Percentiles rank a stretch among this genome's conserved stretches.
These are phyloP conservation scores for Coffea humblotiana DNA, from an alignment of 305 asterid genomes.

Conservation along the genomic window DNA sequence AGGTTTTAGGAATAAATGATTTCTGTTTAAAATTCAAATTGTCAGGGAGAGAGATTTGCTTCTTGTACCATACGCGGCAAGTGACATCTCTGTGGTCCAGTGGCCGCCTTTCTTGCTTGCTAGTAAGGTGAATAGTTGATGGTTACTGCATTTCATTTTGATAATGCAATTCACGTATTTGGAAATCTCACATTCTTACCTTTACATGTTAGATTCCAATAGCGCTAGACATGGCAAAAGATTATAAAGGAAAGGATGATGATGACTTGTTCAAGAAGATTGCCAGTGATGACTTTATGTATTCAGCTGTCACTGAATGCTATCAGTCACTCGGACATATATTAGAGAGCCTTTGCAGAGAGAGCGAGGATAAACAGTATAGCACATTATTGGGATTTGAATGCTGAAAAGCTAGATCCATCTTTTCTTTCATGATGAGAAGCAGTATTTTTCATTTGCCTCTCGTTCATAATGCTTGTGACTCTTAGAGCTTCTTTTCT, in stretches of 20 bases:
- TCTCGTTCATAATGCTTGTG: slow-evolving; percentile 14
- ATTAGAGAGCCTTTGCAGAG: slow-evolving; percentile 60
- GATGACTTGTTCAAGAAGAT: slow-evolving; percentile 88
- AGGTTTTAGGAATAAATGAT: slow-evolving; percentile 16
- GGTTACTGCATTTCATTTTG: slow-evolving; percentile 16
- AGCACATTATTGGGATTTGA: slow-evolving; percentile 33
- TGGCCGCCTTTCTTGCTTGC: slow-evolving; percentile 99
- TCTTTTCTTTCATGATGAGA: background rate
- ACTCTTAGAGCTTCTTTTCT: slow-evolving; percentile 19
- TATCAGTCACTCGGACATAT: slow-evolving; percentile 73
- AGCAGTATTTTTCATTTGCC: slow-evolving; percentile 1
- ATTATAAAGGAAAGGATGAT: slow-evolving; percentile 79
- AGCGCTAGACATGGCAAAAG: slow-evolving; percentile 98
- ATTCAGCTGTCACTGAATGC: slow-evolving; percentile 83
- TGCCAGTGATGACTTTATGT: slow-evolving; percentile 80
- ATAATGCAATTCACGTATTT: slow-evolving; percentile 21
- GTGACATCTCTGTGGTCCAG: slow-evolving; percentile 87
- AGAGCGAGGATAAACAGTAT: slow-evolving; percentile 66
- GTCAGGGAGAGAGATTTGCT: slow-evolving; percentile 91
- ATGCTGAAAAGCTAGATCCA: background rate
- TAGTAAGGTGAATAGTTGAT: slow-evolving; percentile 71
- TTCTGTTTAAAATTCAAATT: slow-evolving; percentile 26
- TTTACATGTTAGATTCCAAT: slow-evolving; percentile 77
- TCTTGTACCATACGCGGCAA: slow-evolving; percentile 89
- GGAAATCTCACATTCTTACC: slow-evolving; percentile 29